Percentiles rank a stretch among this genome's conserved stretches.
These are phyloP conservation scores for Penicillium verhagenii DNA, from an alignment of 495 filamentous ascomycete species.

Conservation along the genomic window DNA sequence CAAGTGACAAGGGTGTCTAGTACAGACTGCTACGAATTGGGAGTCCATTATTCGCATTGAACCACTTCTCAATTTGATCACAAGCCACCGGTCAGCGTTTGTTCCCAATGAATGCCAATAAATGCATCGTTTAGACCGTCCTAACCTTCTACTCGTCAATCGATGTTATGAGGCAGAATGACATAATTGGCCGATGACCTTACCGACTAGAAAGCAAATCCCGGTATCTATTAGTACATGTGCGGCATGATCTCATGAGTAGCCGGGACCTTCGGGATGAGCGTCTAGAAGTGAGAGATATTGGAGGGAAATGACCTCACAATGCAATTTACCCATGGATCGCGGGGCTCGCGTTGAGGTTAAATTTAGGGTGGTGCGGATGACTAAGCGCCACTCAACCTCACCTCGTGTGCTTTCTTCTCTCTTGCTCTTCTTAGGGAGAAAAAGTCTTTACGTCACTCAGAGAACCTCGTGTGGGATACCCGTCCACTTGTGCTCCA, in stretches of 20 bases:
- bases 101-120: neutral
- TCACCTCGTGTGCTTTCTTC: neutral
- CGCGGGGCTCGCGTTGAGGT: conserved; percentile 3
- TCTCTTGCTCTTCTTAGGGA: neutral
- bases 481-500: neutral
- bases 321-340: conserved; percentile 12
- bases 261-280: conserved; percentile 12
- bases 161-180: neutral
- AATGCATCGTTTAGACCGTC: neutral
- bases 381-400: neutral
- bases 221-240: neutral
- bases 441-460: conserved; percentile 11
- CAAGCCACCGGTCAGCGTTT: too few species aligned
- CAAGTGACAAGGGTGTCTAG: neutral
- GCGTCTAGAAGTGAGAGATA: neutral
- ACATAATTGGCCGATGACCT: neutral
- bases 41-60: too few species aligned
- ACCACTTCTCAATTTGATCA: too few species aligned
- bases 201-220: too few species aligned
- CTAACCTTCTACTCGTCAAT: neutral
- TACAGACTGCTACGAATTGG: neutral
- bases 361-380: neutral
- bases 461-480: neutral
- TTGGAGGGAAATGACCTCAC: conserved; percentile 17
- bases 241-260: conserved; percentile 15